Percentiles rank a stretch among this genome's conserved stretches.
Evolutionary conservation across 495 filamentous ascomycete genomes (phyloP).

Genomic region (Sordaria brevicollis): DNA sequence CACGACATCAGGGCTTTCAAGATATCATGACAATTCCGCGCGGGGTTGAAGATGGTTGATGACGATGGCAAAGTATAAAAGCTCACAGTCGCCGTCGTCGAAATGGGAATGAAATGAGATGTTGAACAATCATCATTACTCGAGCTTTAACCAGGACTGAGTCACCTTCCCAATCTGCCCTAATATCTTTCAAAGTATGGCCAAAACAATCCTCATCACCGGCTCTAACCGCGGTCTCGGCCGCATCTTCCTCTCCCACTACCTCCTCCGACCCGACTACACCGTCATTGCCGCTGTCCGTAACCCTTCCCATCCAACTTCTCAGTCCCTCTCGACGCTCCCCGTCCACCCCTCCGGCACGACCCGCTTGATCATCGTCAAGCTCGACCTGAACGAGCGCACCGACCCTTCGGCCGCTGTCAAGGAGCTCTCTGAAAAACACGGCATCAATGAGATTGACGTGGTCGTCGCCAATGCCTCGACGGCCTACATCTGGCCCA

Average conservation of each 20-base stretch:
- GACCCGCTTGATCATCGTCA: conserved; percentile 16
- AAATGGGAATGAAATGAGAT: not conserved
- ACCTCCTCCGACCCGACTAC: conserved; percentile 19
- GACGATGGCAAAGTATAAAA: not conserved
- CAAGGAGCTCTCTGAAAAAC: conserved; percentile 2
- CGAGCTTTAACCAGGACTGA: no score
- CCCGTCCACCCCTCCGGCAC: conserved; percentile 6
- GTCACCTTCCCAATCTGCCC: no score
- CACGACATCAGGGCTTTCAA: not conserved
- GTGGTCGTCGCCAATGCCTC: conserved; percentile 24
- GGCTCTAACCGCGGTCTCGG: conserved; percentile 25
- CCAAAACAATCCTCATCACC: conserved; percentile 16
- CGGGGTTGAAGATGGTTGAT: not conserved
- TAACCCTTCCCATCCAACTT: conserved; percentile 12
- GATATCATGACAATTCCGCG: not conserved
- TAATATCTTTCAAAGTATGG: no score
- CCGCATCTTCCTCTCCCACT: conserved; percentile 14
- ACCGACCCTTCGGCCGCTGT: conserved; percentile 11
- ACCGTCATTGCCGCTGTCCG: conserved; percentile 27
- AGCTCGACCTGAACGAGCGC: conserved; percentile 16
- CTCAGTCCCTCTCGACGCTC: conserved; percentile 13
- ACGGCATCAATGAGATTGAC: conserved; percentile 20
- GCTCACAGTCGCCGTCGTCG: not conserved
- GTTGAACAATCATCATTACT: not conserved
- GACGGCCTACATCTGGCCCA: conserved; percentile 15